phyloP scores from a whole-genome alignment of 768 basidiomycete species.

The Boletales sp. region DNA sequence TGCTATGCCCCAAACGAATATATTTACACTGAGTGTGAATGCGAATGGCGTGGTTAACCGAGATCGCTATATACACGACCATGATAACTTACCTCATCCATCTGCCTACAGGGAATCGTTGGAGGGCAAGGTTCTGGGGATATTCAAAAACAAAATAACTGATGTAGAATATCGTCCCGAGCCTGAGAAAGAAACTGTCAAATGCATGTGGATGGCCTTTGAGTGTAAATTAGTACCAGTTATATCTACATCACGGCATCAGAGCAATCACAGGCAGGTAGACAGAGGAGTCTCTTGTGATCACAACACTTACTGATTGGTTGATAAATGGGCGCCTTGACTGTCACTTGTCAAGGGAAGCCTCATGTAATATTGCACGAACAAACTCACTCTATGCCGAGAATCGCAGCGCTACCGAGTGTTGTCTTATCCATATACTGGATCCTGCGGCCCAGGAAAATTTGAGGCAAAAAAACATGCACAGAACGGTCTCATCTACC shows the following conservation, averaged over 20 bases:
- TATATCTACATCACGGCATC: conserved; percentile 43
- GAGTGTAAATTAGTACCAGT: conserved; percentile 43
- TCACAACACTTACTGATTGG: conserved; percentile 50
- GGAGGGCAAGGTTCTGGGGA: conserved; percentile 69
- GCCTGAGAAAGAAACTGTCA: conserved; percentile 38
- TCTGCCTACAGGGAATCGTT: conserved; percentile 71
- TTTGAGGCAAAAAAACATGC: not conserved
- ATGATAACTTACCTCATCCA: conserved; percentile 63
- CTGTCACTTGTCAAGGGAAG: conserved; percentile 30
- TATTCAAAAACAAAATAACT: conserved; percentile 70
- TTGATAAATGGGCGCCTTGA: conserved; percentile 56
- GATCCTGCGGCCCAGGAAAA: conserved; percentile 40
- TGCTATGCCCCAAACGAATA: conserved; percentile 62
- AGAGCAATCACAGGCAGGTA: not conserved
- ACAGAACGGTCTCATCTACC: conserved; percentile 26
- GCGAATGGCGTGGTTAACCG: not conserved
- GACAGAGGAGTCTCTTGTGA: not conserved
- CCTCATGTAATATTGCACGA: not conserved
- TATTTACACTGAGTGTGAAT: conserved; percentile 49
- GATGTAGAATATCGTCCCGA: conserved; percentile 73
- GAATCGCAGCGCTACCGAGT: conserved; percentile 60
- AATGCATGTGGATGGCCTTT: not conserved
- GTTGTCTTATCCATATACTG: conserved; percentile 81
- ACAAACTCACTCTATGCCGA: conserved; percentile 58
- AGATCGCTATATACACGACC: not conserved